Conservation (phyloP, 139 green algal genomes). For the Asterochloris sp. region DNA sequence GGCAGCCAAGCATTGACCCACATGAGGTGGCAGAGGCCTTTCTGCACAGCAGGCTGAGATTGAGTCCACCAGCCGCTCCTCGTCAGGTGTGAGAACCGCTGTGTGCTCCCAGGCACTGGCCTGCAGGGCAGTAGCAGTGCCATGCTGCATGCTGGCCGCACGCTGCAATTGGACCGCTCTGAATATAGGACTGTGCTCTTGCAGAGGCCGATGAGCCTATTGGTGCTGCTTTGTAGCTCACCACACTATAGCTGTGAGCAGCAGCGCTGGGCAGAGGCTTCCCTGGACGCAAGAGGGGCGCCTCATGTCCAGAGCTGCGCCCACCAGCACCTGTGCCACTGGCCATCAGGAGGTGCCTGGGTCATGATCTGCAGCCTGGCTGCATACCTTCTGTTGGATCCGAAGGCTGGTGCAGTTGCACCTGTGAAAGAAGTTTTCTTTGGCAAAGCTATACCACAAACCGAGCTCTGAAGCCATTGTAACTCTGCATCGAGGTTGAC, state of each 20-base stretch:
- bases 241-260: constrained; percentile 11
- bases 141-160: not conserved
- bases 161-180: not conserved
- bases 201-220: not conserved
- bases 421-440: too few species aligned
- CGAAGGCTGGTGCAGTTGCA: too few species aligned
- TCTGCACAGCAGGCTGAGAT: constrained; percentile 45
- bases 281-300: not conserved
- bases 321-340: too few species aligned
- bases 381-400: too few species aligned
- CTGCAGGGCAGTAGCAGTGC: constrained; percentile 16
- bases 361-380: too few species aligned
- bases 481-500: too few species aligned
- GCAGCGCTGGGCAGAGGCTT: not conserved
- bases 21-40: constrained; percentile 56
- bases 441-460: too few species aligned
- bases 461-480: too few species aligned
- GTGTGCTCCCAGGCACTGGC: constrained; percentile 62
- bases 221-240: not conserved
- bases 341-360: too few species aligned
- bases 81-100: constrained; percentile 52
- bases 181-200: not conserved
- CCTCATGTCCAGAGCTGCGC: not conserved
- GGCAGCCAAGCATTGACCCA: constrained; percentile 24
- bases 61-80: constrained; percentile 54